Conservation (phyloP, 495 filamentous ascomycete species). For the Platismatia glauca region DNA sequence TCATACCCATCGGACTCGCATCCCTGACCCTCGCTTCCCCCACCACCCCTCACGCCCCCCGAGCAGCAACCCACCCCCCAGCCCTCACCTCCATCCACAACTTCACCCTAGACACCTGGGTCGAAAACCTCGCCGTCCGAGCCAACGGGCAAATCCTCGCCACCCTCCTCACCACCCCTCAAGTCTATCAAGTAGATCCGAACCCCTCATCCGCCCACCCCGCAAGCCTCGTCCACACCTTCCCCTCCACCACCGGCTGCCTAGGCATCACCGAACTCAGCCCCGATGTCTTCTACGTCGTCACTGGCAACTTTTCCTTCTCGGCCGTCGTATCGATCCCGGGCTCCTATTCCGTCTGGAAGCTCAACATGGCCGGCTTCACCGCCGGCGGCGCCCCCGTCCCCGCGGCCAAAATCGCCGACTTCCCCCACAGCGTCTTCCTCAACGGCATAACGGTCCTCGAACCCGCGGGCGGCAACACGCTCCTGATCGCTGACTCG, state of each 20-base stretch:
- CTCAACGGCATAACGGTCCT: slow-evolving; percentile 14
- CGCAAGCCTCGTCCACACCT: slow-evolving; percentile 2
- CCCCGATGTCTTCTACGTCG: slow-evolving; percentile 15
- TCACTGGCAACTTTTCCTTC: slow-evolving; percentile 6
- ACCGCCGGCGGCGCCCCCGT: neutral
- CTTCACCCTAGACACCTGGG: slow-evolving; percentile 30
- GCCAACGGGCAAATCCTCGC: slow-evolving; percentile 38
- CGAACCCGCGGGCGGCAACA: neutral
- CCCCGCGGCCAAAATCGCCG: slow-evolving; percentile 8
- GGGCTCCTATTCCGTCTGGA: slow-evolving; percentile 3
- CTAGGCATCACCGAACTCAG: slow-evolving; percentile 8
- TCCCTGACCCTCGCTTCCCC: neutral
- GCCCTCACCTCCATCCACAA: slow-evolving; percentile 13
- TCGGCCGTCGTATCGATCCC: neutral
- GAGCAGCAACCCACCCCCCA: neutral
- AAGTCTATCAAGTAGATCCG: slow-evolving; percentile 17
- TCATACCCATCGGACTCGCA: neutral
- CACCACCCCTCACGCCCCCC: neutral
- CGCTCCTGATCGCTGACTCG: slow-evolving; percentile 21
- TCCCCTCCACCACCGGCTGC: neutral
- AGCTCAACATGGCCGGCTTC: slow-evolving; percentile 5
- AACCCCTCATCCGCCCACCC: neutral
- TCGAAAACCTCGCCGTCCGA: slow-evolving; percentile 43
- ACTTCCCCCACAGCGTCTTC: slow-evolving; percentile 1
- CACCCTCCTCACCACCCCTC: slow-evolving; percentile 31